Percentiles rank a stretch among this genome's conserved stretches.
These are phyloP conservation scores for Astragalus membranaceus DNA, from an alignment of 306 rosid species.

Conservation along the genomic window DNA sequence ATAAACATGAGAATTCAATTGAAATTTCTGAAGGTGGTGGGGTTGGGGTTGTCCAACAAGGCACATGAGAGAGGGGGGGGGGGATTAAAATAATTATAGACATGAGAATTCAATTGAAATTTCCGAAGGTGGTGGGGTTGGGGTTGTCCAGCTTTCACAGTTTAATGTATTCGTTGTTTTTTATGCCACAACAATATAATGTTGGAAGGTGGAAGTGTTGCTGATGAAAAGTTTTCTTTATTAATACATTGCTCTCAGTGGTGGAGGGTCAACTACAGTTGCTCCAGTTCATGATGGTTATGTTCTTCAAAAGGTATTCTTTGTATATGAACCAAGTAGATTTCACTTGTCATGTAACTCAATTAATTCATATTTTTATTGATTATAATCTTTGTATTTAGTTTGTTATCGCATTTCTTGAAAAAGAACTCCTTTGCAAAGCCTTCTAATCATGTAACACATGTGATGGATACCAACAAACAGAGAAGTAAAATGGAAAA, in stretches of 20 bases:
- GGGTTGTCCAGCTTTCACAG: not conserved
- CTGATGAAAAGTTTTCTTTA: slow-evolving; percentile 23
- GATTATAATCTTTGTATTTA: not conserved
- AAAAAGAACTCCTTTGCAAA: not conserved
- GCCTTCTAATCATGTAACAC: not conserved
- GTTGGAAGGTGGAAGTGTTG: not conserved
- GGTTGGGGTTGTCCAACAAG: not conserved
- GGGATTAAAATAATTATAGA: not conserved
- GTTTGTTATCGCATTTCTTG: slow-evolving; percentile 14
- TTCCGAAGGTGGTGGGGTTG: not conserved
- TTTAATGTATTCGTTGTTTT: not conserved
- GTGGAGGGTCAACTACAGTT: slow-evolving; percentile 96
- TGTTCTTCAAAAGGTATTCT: slow-evolving; percentile 87
- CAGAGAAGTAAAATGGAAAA: too few species aligned
- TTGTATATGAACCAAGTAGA: not conserved
- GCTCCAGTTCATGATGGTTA: slow-evolving; percentile 99
- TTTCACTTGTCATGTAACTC: slow-evolving; percentile 1
- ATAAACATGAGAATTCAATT: not conserved
- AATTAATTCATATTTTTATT: slow-evolving; percentile 7
- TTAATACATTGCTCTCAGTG: slow-evolving; percentile 42
- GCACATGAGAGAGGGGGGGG: not conserved
- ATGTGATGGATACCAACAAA: too few species aligned
- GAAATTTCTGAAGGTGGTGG: not conserved
- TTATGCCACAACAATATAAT: not conserved
- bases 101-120: slow-evolving; percentile 4